phyloP scores from a whole-genome alignment of 2,329 filamentous ascomycete genomes.

The Tolypocladium pustulatum region DNA sequence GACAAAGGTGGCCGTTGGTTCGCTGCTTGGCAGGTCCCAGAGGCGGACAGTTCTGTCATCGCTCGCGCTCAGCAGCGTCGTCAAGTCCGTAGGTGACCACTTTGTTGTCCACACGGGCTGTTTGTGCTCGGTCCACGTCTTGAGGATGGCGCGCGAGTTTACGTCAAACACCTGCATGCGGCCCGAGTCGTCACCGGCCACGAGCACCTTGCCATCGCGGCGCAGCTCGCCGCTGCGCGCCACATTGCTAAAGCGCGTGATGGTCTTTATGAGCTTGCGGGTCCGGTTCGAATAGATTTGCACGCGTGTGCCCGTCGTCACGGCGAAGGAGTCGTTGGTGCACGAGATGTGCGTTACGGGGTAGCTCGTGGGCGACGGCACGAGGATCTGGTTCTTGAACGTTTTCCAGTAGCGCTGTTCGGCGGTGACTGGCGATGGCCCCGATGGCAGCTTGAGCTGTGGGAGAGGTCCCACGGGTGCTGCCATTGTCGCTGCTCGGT shows the following conservation, averaged over 20 bases:
- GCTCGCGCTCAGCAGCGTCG: slow-evolving; percentile 75
- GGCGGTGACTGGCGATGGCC: slow-evolving; percentile 72
- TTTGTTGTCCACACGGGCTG: slow-evolving; percentile 87
- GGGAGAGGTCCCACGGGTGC: slow-evolving; percentile 74
- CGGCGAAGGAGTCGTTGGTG: slow-evolving; percentile 68
- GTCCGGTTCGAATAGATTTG: slow-evolving; percentile 91
- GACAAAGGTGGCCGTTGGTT: slow-evolving; percentile 64
- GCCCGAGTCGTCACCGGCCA: slow-evolving; percentile 85
- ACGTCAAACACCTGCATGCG: slow-evolving; percentile 94
- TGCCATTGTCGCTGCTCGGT: slow-evolving; percentile 41
- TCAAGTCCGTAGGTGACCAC: slow-evolving; percentile 85
- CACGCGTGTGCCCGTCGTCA: slow-evolving; percentile 87
- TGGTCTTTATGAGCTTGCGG: slow-evolving; percentile 84
- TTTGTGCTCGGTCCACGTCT: slow-evolving; percentile 91
- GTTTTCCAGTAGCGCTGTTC: slow-evolving; percentile 96
- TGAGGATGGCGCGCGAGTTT: slow-evolving; percentile 75
- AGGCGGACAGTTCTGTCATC: slow-evolving; percentile 88
- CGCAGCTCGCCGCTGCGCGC: slow-evolving; percentile 84
- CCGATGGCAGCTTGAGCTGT: slow-evolving; percentile 72
- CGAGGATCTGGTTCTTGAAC: slow-evolving; percentile 83
- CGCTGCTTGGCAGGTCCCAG: slow-evolving; percentile 83
- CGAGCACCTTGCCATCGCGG: slow-evolving; percentile 76
- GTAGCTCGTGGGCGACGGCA: slow-evolving; percentile 83
- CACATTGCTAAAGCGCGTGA: slow-evolving; percentile 85
- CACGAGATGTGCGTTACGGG: slow-evolving; percentile 85